Evolutionary conservation across 495 filamentous ascomycete genomes (phyloP), one percentile per base, ranked within the genome.

Genomic region (Penicillium malachiteum): DNA sequence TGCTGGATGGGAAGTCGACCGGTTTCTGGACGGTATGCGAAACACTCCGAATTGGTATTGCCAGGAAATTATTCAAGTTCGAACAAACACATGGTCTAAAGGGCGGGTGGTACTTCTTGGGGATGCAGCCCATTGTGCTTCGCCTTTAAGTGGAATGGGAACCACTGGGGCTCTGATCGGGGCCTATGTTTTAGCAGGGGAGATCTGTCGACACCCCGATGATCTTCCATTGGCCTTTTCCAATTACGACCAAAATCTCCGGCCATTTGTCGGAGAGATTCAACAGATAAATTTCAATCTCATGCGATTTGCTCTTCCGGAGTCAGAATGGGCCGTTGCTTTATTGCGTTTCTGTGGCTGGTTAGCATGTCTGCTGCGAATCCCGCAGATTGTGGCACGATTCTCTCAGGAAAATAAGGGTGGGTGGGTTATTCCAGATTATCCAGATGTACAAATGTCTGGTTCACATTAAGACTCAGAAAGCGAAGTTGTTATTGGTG

Each of bases 141-240:
- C 74, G 14, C 70, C 75, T 0, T 68, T 72, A 13, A 79, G 68
- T 21, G 81, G 78, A 3, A 76, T 81, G 74, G 81, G 81, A 0
- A 81, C 79, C 0, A 74, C 77, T 0, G 54, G 56, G 2, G 60
- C 70, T 17, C 60, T 83, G 0, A 69, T 79, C 1, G 80, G 81
- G 6, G 80, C 79, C 0, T 83, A 83, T 56, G 55, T 81, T 10
- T 69, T 84, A 6, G 81, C 81, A 9, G 80, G 80, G 18, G 81
- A 84, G 63, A 73, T 84, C 30, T 62, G 48, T 38, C 56, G 54
- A 1, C 40, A 59, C 33, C 13, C 43, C 0, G 49, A 64, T 13
- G 49, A 75, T 58, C 42, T 69, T 0, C 0, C 52, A 0, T 33
- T 34, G n/a, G 73, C 71, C 0, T 52, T 76, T 14, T 13, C 30